A percentile compares a stretch with the other conserved stretches of the same genome.
These are phyloP conservation scores for Vitis hybrid DNA, from an alignment of 177 flowering plant genomes.

Conservation along the genomic window DNA sequence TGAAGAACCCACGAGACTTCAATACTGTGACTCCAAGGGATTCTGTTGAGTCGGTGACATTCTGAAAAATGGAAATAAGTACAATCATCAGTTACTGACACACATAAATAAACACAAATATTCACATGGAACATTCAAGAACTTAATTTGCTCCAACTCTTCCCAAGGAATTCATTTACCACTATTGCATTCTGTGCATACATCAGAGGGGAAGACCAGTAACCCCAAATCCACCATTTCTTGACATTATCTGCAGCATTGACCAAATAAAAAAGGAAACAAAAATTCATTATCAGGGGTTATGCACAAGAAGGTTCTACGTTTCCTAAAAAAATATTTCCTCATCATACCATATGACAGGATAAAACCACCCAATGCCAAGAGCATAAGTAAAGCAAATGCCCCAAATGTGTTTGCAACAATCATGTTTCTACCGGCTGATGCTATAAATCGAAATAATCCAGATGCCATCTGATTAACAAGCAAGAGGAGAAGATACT, in stretches of 20 bases:
- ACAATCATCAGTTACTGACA: not conserved
- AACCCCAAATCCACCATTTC: constrained; percentile 65
- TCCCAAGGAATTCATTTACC: constrained; percentile 52
- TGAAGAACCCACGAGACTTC: constrained; percentile 31
- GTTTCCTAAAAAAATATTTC: not conserved
- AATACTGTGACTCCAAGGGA: constrained; percentile 29
- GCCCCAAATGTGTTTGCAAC: constrained; percentile 42
- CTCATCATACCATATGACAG: constrained; percentile 36
- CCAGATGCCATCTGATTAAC: constrained; percentile 57
- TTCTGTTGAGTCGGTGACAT: constrained; percentile 22
- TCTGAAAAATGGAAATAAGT: constrained; percentile 18
- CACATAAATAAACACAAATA: not conserved
- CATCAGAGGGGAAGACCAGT: constrained; percentile 56
- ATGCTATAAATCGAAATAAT: constrained; percentile 52
- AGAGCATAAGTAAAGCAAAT: constrained; percentile 23
- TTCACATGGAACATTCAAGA: not conserved
- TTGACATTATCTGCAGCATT: constrained; percentile 34
- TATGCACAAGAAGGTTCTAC: not conserved
- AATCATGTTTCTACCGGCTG: constrained; percentile 51
- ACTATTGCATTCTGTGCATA: constrained; percentile 45
- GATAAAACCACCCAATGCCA: constrained; percentile 43
- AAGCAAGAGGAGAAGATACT: constrained; percentile 44
- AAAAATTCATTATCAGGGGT: not conserved
- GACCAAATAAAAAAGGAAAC: not conserved
- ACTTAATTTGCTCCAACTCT: constrained; percentile 44